Evolutionary conservation across 805 yeast species (phyloP), one percentile per base, ranked within the genome.

Genomic region (Debaryomyces castellii): DNA sequence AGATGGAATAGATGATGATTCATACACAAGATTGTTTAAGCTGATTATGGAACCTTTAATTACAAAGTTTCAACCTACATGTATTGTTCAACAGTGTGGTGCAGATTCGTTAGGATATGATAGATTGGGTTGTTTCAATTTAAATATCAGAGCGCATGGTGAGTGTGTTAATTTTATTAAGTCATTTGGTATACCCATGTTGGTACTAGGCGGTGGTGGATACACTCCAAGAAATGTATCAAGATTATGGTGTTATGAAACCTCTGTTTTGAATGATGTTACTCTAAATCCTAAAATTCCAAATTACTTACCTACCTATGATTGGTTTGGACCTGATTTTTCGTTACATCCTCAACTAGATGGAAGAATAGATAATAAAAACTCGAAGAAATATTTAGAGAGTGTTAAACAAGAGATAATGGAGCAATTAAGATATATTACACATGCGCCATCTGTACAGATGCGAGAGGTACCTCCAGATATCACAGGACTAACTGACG

Each of bases 141-240:
- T 92, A 55, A 87, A 90, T 53, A 91, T 94, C 70, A 78, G 82
- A 48, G 98, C 96, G 2, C 97, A 92, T 60, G 97, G 97, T 17
- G 96, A 89, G 64, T 94, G 98, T 70, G 97, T 92, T 24, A 85
- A 84, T 58, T 92, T 77, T 63, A 84, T 91, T 53, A 89, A 89
- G 66, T 81, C 90, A 34, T 91, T 91, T 67, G 95, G 95, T 12
- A 68, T 91, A 30, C 98, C 98, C 8, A 81, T 89, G 79, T 71
- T 92, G 53, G 96, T 91, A 5, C 71, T 92, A 10, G 99, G 99
- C 18, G 99, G 99, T 43, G 99, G 99, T 49, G 99, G 99, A 16
- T 92, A 92, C 66, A 94, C 99, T 2, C 96, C 96, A 62, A 77
- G 97, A 58, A 92, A 92, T 60, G 99, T 92, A 11, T 85, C 95